A percentile compares a stretch with the other conserved stretches of the same genome.
phyloP scores from a whole-genome alignment of 108 stramenopile genomes.

The Schizochytrium sp. region DNA sequence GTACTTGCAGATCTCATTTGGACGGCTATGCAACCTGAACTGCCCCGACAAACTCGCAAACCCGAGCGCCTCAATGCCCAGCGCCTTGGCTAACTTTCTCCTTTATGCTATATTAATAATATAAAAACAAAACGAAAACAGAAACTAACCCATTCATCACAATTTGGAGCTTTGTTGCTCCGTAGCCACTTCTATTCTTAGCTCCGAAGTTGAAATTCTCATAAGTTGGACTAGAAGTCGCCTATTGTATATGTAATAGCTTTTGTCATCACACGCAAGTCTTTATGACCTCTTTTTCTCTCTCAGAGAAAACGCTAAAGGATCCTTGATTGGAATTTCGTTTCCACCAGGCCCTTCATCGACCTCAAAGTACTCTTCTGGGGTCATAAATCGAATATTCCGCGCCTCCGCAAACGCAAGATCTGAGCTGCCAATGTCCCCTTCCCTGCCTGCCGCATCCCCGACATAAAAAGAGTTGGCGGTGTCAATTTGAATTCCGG shows the following conservation, averaged over 20 bases:
- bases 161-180: too few relatives aligned
- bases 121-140: too few relatives aligned
- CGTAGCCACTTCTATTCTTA: too few relatives aligned
- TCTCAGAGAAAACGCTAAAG: not conserved
- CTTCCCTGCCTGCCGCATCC: conserved; percentile 11
- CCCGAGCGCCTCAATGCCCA: not conserved
- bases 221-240: too few relatives aligned
- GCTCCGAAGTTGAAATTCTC: too few relatives aligned
- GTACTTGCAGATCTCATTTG: conserved; percentile 23
- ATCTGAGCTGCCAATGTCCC: not conserved
- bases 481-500: not conserved
- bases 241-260: too few relatives aligned
- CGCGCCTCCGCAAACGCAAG: conserved; percentile 43
- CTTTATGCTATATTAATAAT: too few relatives aligned
- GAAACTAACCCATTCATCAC: too few relatives aligned
- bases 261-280: too few relatives aligned
- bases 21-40: conserved; percentile 32
- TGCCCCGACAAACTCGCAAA: conserved; percentile 27
- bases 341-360: not conserved
- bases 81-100: too few relatives aligned
- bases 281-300: too few relatives aligned
- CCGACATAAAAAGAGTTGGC: conserved; percentile 14
- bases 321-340: not conserved
- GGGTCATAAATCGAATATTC: not conserved
- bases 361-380: conserved; percentile 24